Base-by-base conservation (phyloP, 495 filamentous ascomycete species). In the Pyrenula aspistea region DNA sequence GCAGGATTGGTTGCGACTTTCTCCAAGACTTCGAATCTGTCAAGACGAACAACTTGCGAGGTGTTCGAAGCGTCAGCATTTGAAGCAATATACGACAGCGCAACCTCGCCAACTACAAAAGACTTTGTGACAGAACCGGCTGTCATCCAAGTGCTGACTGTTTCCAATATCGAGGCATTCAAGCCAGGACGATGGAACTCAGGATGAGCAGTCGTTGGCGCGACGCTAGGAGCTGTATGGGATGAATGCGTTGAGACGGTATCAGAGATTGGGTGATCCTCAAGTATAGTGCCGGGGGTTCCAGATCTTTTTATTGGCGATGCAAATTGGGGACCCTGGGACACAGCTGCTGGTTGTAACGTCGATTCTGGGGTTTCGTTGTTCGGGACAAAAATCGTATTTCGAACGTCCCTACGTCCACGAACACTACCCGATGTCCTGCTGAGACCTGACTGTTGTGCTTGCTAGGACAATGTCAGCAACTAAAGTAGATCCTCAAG, bases 1-100 rank as follows among this genome's bases (percentile, higher is more conserved):
- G 87, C 82, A 25, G 89, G 89, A 68, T 99, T 99, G 20, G 91
- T 89, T 2, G 91, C 93, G 55, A 99, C 91, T 67, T 91, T 92
- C 61, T 96, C 92, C 12, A 99, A 80, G n/a, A 83, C 77, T 12
- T 83, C 72, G 69, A 95, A 97, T 61, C 95, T 95, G 57, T 96
- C 89, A 20, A 99, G 80, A 23, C 88, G 85, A 61, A 98, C 86
- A 50, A 72, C 83, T 65, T 90, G 76, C 11, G 76, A 70, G 22
- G 74, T 81, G 67, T 73, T 72, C n/a, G 68, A 59, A 31, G 74
- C 61, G 22, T 70, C 68, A 25, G 76, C 68, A 36, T 83, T 76
- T 15, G 68, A 67, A 10, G 82, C 71, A 64, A 93, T 95, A 66
- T 91, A 88, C 22, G 86, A 81, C 31, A 99, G 76, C 15, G 93